phyloP scores from a whole-genome alignment of 257 asterid genomes.

The Henckelia pumila region DNA sequence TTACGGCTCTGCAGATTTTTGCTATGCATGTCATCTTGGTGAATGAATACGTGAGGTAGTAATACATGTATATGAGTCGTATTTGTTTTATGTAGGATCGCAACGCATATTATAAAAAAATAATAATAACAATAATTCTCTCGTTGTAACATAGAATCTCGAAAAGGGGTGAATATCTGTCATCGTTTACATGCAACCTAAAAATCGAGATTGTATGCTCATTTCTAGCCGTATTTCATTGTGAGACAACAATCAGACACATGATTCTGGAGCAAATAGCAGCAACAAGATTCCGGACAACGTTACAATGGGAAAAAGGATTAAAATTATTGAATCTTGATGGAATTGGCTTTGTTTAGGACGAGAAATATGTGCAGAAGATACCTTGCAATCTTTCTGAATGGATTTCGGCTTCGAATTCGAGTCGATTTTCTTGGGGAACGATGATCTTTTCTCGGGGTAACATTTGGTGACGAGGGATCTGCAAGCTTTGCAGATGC shows the following conservation, averaged over 20 bases:
- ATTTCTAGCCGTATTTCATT: too few relatives aligned
- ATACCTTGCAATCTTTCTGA: conserved; percentile 34
- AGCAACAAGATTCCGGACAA: too few relatives aligned
- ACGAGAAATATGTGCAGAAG: too few relatives aligned
- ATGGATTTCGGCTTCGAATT: conserved; percentile 32
- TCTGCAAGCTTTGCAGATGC: conserved; percentile 47
- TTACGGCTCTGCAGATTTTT: conserved; percentile 27
- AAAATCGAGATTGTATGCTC: too few relatives aligned
- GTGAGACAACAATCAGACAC: background rate
- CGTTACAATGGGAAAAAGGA: background rate
- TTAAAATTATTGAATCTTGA: background rate
- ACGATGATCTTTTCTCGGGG: conserved; percentile 27
- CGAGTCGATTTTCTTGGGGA: conserved; percentile 25
- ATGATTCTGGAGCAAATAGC: too few relatives aligned
- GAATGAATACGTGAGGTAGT: background rate
- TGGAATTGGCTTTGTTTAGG: background rate
- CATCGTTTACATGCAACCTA: too few relatives aligned
- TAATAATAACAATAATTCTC: too few relatives aligned
- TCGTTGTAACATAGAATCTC: too few relatives aligned
- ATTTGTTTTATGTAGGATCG: too few relatives aligned
- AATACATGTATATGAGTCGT: background rate
- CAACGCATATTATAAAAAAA: too few relatives aligned
- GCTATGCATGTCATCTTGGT: background rate
- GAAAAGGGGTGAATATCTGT: too few relatives aligned
- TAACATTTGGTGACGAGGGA: conserved; percentile 48